These are phyloP conservation scores for Hypsizygus marmoreus DNA, from an alignment of 768 basidiomycete genomes.

Conservation along the genomic window DNA sequence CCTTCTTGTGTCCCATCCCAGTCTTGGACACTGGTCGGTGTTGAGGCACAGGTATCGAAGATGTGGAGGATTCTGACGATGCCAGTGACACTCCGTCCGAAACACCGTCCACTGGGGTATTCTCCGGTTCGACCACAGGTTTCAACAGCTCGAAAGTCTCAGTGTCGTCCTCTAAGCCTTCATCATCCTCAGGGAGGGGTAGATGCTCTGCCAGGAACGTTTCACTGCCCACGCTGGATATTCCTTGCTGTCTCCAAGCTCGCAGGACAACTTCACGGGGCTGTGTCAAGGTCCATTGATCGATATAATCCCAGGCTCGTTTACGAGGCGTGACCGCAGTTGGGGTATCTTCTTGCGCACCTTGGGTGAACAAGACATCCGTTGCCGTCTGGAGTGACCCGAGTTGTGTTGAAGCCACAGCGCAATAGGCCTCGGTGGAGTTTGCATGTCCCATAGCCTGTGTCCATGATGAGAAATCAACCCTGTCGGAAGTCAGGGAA, in stretches of 20 bases:
- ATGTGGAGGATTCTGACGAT: constrained; percentile 44
- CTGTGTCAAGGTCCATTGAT: constrained; percentile 72
- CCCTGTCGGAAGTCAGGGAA: neutral
- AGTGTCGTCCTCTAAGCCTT: constrained; percentile 28
- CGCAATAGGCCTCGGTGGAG: constrained; percentile 45
- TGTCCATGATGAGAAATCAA: constrained; percentile 2
- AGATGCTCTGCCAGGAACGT: constrained; percentile 41
- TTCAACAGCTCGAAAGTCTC: constrained; percentile 6
- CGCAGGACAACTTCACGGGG: constrained; percentile 61
- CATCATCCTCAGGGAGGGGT: constrained; percentile 30
- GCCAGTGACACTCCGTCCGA: constrained; percentile 33
- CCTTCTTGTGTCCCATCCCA: constrained; percentile 12
- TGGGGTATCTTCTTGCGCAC: constrained; percentile 60
- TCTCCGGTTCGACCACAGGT: constrained; percentile 13
- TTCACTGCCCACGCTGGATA: constrained; percentile 29
- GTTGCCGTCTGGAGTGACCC: constrained; percentile 51
- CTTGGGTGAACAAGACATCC: constrained; percentile 54
- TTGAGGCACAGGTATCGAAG: constrained; percentile 27
- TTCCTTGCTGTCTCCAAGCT: constrained; percentile 43
- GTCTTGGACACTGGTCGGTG: constrained; percentile 17
- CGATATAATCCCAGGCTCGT: constrained; percentile 67
- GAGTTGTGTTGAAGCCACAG: constrained; percentile 44
- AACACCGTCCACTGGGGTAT: constrained; percentile 11
- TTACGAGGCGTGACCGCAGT: constrained; percentile 81
- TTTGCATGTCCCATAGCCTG: constrained; percentile 46